A percentile compares a stretch with the other conserved stretches of the same genome.
phyloP scores from a whole-genome alignment of 257 asterid genomes.

The Nicotiana tomentosiformis region DNA sequence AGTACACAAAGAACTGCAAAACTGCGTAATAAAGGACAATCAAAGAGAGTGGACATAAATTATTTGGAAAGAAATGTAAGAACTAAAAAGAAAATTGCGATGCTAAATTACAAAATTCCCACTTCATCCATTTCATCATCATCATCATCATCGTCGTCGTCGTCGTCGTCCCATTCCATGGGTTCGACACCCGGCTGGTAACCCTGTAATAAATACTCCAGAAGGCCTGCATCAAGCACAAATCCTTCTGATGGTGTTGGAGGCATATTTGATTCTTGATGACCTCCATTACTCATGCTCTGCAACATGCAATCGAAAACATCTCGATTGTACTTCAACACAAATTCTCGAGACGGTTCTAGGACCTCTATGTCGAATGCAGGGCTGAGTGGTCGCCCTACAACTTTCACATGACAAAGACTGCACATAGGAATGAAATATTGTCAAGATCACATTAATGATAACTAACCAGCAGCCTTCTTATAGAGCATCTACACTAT shows the following conservation, averaged over 20 bases:
- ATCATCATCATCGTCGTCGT: not conserved
- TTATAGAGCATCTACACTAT: not conserved
- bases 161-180: not conserved
- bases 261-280: not conserved
- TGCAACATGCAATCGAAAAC: not conserved
- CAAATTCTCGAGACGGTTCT: conserved; percentile 6
- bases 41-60: not conserved
- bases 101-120: not conserved
- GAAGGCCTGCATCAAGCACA: not conserved
- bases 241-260: not conserved
- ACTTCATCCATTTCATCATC: conserved; percentile 4
- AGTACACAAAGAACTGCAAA: not conserved
- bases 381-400: conserved; percentile 8
- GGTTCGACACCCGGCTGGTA: not conserved
- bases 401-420: conserved; percentile 13
- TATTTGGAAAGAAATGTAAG: not conserved
- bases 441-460: not conserved
- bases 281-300: conserved; percentile 1
- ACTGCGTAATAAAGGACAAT: not conserved
- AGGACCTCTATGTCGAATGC: conserved; percentile 15
- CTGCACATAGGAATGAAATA: conserved; percentile 3
- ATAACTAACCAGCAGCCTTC: not conserved
- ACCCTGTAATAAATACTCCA: conserved; percentile 1
- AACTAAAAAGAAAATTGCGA: not conserved
- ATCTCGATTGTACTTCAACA: conserved; percentile 13